Conservation (phyloP, 257 asterid genomes). For the Nicotiana attenuata region DNA sequence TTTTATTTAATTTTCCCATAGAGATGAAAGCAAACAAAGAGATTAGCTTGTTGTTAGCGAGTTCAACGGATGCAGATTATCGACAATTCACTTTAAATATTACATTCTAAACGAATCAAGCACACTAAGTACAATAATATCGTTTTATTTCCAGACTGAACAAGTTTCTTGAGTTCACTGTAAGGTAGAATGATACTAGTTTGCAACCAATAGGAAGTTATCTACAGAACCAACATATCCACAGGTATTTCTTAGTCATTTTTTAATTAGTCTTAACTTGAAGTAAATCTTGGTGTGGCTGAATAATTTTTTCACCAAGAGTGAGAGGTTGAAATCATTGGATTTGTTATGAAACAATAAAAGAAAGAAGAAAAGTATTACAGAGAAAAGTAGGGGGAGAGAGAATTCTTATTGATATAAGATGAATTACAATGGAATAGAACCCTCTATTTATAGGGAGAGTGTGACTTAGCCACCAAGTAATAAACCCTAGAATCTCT, state of each 20-base stretch:
- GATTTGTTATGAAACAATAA: no score
- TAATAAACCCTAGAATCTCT: no score
- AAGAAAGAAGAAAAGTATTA: no score
- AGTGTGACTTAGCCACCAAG: no score
- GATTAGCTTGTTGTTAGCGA: neutral
- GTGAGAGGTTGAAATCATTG: neutral
- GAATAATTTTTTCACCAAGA: neutral
- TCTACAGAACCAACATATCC: neutral
- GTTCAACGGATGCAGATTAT: neutral
- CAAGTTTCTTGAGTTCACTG: neutral
- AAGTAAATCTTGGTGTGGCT: neutral
- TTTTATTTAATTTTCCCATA: neutral
- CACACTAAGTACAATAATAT: slow-evolving; percentile 52
- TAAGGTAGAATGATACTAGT: neutral
- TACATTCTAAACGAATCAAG: slow-evolving; percentile 65
- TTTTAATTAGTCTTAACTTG: neutral
- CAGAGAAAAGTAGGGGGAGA: no score
- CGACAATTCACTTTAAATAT: no score
- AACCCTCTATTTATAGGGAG: no score
- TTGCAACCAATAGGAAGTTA: neutral
- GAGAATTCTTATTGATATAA: no score
- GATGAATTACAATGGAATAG: no score
- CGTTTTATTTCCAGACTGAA: slow-evolving; percentile 6
- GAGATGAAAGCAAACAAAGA: neutral
- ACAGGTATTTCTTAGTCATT: neutral